A percentile compares a stretch with the other conserved stretches of the same genome.
phyloP scores from a whole-genome alignment of 2,329 filamentous ascomycete species.

The Akanthomyces dipterigenus region DNA sequence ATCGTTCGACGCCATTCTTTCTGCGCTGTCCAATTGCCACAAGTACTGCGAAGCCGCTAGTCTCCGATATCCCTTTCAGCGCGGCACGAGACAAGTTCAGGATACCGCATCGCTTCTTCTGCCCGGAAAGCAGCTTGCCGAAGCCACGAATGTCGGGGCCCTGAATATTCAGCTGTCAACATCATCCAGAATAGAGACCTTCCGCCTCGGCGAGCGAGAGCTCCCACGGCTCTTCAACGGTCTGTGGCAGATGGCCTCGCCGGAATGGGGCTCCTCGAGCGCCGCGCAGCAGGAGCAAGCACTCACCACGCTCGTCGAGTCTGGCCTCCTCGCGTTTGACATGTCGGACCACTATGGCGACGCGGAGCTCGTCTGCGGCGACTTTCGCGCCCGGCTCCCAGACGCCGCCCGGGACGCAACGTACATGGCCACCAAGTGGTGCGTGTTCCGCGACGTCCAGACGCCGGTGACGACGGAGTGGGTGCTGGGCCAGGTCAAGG shows the following conservation, averaged over 20 bases:
- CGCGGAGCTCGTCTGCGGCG: conserved; percentile 40
- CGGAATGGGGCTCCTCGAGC: conserved; percentile 22
- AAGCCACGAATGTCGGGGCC: not conserved
- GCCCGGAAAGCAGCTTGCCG: not conserved
- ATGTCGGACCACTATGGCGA: conserved; percentile 50
- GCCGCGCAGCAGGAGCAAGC: conserved; percentile 15
- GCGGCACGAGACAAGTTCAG: conserved; percentile 23
- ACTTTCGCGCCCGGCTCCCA: conserved; percentile 14
- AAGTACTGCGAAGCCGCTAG: conserved; percentile 13
- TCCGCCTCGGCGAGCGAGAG: conserved; percentile 15
- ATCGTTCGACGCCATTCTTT: conserved; percentile 14
- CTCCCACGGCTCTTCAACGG: conserved; percentile 25
- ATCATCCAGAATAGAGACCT: conserved; percentile 17
- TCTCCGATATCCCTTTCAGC: conserved; percentile 18
- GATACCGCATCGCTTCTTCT: conserved; percentile 24
- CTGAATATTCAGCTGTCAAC: not conserved
- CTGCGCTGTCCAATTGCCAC: conserved; percentile 18
- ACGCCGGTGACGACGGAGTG: conserved; percentile 14
- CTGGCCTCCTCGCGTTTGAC: conserved; percentile 30
- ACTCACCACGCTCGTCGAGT: conserved; percentile 14
- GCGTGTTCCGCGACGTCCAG: conserved; percentile 20
- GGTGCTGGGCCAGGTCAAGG: conserved; percentile 17
- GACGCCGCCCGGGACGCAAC: conserved; percentile 7
- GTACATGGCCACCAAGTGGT: conserved; percentile 25
- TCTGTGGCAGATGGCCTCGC: conserved; percentile 26